Base-by-base conservation (phyloP, 805 yeast species). In the Pichia rugopelliculosa region DNA sequence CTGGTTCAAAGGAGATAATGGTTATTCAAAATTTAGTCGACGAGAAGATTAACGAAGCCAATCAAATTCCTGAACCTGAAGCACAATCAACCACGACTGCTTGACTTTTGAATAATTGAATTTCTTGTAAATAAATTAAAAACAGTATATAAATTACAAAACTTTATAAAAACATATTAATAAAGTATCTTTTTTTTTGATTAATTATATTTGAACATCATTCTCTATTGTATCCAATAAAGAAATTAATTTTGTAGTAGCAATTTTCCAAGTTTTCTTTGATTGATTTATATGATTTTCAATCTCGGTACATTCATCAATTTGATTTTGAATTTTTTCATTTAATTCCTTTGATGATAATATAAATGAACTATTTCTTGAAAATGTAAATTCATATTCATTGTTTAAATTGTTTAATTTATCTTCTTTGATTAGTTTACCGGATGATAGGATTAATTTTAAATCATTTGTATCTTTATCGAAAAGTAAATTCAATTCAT, bases 11-110 rank as follows among this genome's bases (percentile, higher is more conserved):
- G 50, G 70, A 66, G 50, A 59, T 65, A 38, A 58, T 54, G 43
- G 68, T 66, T 46, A 65, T 66, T 36, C 65, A 66, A 53, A 64
- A 62, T 41, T 62, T 65, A 41, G 59, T 66, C 42, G 54, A 59
- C 26, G 68, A 63, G 44, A 64, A 65, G 52, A 53, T 65, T 27
- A 47, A 52, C 38, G 56, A 54, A 45, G 53, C 60, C 4, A 59
- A 56, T 20, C 47, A 43, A 25, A 44, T 48, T 30, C 41, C 47
- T 6, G 50, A 48, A 40, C 50, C 50, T 21, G 42, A 38, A 43
- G 11, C 41, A 5, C n/a, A 21, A 20, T 9, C 39, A 25, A 40
- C 18, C 11, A 13, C 38, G 6, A 17, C 36, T 6, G 17, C 18
- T 18, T 36, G 23, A 21, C 24, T 7, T 18, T 24, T 21, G 24